A percentile compares a stretch with the other conserved stretches of the same genome.
Evolutionary conservation across 2,329 filamentous ascomycete genomes (phyloP).

Genomic region (Colletotrichum somersetense): DNA sequence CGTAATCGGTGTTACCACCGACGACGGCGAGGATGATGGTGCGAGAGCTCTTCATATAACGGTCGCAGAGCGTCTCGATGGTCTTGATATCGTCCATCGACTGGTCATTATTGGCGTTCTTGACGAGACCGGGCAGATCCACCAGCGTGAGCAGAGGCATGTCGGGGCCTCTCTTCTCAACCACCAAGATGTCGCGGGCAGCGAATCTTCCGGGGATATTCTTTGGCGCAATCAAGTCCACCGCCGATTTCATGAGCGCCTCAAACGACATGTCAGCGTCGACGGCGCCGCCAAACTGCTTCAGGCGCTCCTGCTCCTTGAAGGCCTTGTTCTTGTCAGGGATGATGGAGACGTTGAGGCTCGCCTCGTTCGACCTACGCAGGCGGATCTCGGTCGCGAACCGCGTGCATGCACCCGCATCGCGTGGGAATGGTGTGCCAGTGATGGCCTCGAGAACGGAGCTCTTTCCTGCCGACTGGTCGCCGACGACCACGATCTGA

Average conservation of each 20-base stretch:
- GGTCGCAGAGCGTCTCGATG: constrained; percentile 64
- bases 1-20: constrained; percentile 67
- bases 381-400: constrained; percentile 72
- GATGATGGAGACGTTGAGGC: constrained; percentile 65
- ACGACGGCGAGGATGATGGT: constrained; percentile 69
- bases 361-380: constrained; percentile 60
- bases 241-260: constrained; percentile 63
- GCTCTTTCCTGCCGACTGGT: constrained; percentile 74
- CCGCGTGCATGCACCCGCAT: constrained; percentile 71
- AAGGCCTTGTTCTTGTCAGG: constrained; percentile 63
- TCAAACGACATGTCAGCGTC: constrained; percentile 61
- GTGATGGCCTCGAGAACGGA: constrained; percentile 74
- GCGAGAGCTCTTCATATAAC: constrained; percentile 68
- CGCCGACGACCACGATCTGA: constrained; percentile 74
- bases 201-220: constrained; percentile 65
- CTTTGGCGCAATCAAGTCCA: constrained; percentile 63
- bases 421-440: constrained; percentile 70
- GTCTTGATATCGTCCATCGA: constrained; percentile 65
- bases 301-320: constrained; percentile 61
- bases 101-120: constrained; percentile 66
- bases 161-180: constrained; percentile 70
- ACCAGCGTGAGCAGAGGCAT: constrained; percentile 72
- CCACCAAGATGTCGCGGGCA: constrained; percentile 66
- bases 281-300: constrained; percentile 62
- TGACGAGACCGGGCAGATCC: constrained; percentile 71